Conservation (phyloP, 345 rosid species). For the Brassica napus region DNA sequence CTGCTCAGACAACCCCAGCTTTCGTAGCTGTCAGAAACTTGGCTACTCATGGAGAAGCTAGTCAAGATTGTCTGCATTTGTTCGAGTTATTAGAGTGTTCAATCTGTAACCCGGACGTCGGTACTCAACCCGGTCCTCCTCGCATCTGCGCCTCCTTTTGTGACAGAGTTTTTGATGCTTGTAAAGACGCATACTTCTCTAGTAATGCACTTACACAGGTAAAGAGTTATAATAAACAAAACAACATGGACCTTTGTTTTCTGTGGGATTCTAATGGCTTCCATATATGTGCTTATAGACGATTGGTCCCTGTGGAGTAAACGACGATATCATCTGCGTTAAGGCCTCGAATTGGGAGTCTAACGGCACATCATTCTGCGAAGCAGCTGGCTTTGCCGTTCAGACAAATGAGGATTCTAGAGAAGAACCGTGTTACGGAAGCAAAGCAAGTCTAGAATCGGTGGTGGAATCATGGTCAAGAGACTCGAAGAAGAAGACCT, state of each 20-base stretch:
- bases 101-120: conserved; percentile 80
- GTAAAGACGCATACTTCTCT: conserved; percentile 82
- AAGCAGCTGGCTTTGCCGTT: conserved; percentile 78
- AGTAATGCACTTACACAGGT: conserved; percentile 74
- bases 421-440: conserved; percentile 80
- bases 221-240: conserved; percentile 3
- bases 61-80: conserved; percentile 67
- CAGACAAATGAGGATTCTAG: conserved; percentile 37
- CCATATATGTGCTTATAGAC: conserved; percentile 11
- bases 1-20: conserved; percentile 85
- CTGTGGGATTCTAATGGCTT: not conserved
- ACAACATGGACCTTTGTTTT: not conserved
- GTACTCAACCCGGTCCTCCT: conserved; percentile 90
- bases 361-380: conserved; percentile 87
- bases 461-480: conserved; percentile 72
- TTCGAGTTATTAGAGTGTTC: conserved; percentile 96
- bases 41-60: conserved; percentile 80
- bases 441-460: conserved; percentile 75
- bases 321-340: conserved; percentile 68
- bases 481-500: conserved; percentile 12
- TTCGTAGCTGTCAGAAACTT: conserved; percentile 72
- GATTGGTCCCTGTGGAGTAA: conserved; percentile 70
- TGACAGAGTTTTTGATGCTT: conserved; percentile 73
- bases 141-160: conserved; percentile 77
- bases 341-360: conserved; percentile 77